These are phyloP conservation scores for Russula dissimulans DNA, from an alignment of 768 basidiomycete species.

Conservation along the genomic window DNA sequence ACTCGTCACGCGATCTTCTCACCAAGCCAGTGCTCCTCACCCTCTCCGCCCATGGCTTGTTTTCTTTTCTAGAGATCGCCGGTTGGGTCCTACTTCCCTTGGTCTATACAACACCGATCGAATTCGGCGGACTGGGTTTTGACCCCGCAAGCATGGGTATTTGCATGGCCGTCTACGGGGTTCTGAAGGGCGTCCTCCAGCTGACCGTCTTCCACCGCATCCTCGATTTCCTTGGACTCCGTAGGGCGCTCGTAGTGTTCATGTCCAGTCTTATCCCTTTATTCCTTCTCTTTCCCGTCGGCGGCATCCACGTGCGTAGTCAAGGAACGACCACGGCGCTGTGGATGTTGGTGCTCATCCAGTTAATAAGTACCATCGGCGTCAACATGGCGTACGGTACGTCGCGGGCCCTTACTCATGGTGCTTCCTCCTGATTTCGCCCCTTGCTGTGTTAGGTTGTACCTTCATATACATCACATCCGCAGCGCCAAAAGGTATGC, in stretches of 20 bases:
- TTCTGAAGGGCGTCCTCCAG: not conserved
- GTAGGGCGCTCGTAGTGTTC: not conserved
- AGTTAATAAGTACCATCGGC: not conserved
- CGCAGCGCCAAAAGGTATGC: slow-evolving; percentile 23
- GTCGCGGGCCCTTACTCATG: not conserved
- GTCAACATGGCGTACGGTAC: not conserved
- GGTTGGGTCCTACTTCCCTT: not conserved
- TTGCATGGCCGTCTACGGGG: not conserved
- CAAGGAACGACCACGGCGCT: not conserved
- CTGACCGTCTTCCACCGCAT: not conserved
- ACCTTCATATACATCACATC: slow-evolving; percentile 27
- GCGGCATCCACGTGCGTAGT: not conserved
- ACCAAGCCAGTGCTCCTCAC: not conserved
- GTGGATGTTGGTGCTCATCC: not conserved
- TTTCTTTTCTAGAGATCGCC: not conserved
- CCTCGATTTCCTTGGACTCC: not conserved
- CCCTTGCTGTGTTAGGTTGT: slow-evolving; percentile 23
- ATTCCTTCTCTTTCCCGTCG: not conserved
- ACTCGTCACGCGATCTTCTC: not conserved
- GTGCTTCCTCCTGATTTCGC: too few species aligned
- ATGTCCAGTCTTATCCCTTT: not conserved
- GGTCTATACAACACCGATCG: not conserved
- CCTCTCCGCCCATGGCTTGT: not conserved
- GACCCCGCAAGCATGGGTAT: not conserved
- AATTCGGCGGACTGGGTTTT: not conserved